Evolutionary conservation across 352 stramenopile species (phyloP).

Genomic region (Pythium guiyangense): DNA sequence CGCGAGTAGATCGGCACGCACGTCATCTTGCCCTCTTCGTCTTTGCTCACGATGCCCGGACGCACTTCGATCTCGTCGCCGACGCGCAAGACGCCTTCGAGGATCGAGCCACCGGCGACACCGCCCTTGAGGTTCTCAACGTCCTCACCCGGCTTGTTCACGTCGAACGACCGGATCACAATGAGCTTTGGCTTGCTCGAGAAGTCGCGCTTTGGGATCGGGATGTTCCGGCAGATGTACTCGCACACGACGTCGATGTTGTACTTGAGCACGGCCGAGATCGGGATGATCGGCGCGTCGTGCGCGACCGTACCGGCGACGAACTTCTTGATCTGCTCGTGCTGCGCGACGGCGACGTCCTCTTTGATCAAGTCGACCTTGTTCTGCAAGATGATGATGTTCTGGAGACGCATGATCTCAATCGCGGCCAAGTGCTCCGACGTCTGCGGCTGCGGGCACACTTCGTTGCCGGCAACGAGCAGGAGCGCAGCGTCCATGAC

Average conservation of each 20-base stretch:
- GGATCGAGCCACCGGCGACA: constrained; percentile 89
- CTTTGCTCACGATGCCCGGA: constrained; percentile 98
- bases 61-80: constrained; percentile 99
- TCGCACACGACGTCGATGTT: constrained; percentile 99
- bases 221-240: constrained; percentile 99
- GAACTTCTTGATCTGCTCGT: constrained; percentile 96
- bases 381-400: constrained; percentile 99
- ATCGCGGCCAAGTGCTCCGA: constrained; percentile 99
- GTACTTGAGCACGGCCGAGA: constrained; percentile 99
- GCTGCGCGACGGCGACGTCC: constrained; percentile 95
- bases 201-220: constrained; percentile 98
- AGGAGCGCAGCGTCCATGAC: constrained; percentile 99
- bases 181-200: constrained; percentile 97
- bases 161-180: constrained; percentile 99
- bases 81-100: constrained; percentile 96
- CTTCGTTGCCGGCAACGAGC: constrained; percentile 97
- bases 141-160: constrained; percentile 99
- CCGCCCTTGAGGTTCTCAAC: constrained; percentile 96
- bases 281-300: constrained; percentile 98
- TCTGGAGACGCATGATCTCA: constrained; percentile 99
- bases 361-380: constrained; percentile 99
- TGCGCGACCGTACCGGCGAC: constrained; percentile 91
- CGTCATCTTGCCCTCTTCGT: constrained; percentile 94
- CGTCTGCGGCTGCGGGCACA: constrained; percentile 99
- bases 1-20: constrained; percentile 92